Conservation (phyloP, 768 basidiomycete species). For the Tulasnella sp. region DNA sequence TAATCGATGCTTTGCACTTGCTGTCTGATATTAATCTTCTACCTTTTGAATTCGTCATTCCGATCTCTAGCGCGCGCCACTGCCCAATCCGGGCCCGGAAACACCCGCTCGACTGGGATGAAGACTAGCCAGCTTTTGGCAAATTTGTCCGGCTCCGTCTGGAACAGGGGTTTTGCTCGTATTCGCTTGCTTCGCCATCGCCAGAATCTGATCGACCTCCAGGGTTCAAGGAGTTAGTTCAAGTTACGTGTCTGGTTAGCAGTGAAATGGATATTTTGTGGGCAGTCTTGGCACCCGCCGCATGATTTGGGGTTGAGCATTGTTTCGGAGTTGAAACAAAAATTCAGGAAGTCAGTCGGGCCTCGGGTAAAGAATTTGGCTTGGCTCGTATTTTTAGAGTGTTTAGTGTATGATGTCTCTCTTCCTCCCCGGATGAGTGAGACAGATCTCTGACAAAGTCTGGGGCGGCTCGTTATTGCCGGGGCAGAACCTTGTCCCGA, state of each 20-base stretch:
- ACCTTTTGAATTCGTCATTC: background rate
- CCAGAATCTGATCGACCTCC: background rate
- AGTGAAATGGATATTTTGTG: too few species aligned
- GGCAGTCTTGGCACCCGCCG: too few species aligned
- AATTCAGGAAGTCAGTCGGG: background rate
- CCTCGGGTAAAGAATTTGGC: background rate
- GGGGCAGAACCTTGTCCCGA: background rate
- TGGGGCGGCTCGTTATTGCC: background rate
- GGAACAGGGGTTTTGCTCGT: background rate
- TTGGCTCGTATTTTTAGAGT: background rate
- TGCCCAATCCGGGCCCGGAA: background rate
- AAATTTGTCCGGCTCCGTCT: background rate
- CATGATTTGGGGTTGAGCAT: too few species aligned
- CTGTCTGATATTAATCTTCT: background rate
- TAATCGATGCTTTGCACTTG: background rate
- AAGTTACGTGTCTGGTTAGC: too few species aligned
- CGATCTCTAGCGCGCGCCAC: background rate
- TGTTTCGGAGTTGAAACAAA: background rate
- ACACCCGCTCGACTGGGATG: background rate
- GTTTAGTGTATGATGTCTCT: background rate
- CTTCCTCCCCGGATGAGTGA: background rate
- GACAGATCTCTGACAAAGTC: background rate
- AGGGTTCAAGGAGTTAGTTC: too few species aligned
- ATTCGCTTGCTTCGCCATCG: background rate
- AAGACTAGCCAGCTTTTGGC: background rate